These are phyloP conservation scores for Penicillium argentinense DNA, from an alignment of 495 filamentous ascomycete species.

Conservation along the genomic window DNA sequence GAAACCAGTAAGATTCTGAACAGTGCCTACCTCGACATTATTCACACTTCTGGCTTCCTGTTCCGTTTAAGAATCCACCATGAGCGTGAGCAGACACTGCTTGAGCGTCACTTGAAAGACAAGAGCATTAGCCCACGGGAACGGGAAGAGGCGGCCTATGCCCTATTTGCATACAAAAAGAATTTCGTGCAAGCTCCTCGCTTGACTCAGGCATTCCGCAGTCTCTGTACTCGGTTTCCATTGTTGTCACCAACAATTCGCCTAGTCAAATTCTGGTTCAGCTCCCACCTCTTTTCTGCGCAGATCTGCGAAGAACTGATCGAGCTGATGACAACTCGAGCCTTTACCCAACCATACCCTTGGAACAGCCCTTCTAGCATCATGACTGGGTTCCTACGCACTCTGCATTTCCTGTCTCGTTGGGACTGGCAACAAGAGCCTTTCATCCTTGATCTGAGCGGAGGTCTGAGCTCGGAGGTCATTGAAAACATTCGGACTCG, in stretches of 20 bases:
- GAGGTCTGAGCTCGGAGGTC: slow-evolving; percentile 52
- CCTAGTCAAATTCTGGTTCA: slow-evolving; percentile 89
- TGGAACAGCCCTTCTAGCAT: slow-evolving; percentile 76
- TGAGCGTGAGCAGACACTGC: slow-evolving; percentile 79
- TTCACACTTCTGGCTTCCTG: slow-evolving; percentile 64
- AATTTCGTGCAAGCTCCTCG: slow-evolving; percentile 70
- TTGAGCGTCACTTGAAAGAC: slow-evolving; percentile 76
- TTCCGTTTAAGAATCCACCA: slow-evolving; percentile 61
- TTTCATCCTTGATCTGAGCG: slow-evolving; percentile 69
- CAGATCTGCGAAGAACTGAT: slow-evolving; percentile 79
- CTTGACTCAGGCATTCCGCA: slow-evolving; percentile 76
- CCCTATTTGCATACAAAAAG: slow-evolving; percentile 69
- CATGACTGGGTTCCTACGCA: slow-evolving; percentile 79
- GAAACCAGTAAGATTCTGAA: slow-evolving; percentile 65
- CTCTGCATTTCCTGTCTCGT: slow-evolving; percentile 69
- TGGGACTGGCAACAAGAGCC: slow-evolving; percentile 93
- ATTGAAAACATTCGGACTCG: slow-evolving; percentile 64
- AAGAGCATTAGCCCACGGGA: slow-evolving; percentile 58
- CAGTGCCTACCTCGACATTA: slow-evolving; percentile 77
- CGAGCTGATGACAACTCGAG: slow-evolving; percentile 72
- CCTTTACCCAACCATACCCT: slow-evolving; percentile 80
- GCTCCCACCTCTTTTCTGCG: slow-evolving; percentile 70
- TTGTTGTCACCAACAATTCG: slow-evolving; percentile 81
- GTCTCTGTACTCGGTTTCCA: slow-evolving; percentile 77
- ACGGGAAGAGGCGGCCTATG: slow-evolving; percentile 64